Evolutionary conservation across 2,329 filamentous ascomycete species (phyloP).

Genomic region (Curvularia lunata): DNA sequence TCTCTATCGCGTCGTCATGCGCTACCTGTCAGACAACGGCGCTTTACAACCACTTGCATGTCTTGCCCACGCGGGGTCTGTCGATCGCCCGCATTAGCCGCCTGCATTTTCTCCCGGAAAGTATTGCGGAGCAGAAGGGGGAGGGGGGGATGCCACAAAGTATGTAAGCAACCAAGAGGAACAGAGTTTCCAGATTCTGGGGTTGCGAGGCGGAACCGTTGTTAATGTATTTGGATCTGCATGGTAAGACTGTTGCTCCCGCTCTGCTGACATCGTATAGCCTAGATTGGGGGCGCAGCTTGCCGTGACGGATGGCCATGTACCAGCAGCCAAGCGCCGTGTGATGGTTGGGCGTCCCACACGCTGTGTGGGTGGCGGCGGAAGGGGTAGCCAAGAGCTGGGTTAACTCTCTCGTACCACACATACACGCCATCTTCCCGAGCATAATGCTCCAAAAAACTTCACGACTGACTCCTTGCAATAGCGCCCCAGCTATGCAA

Average conservation of each 20-base stretch:
- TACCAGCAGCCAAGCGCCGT: constrained; percentile 32
- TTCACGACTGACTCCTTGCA: neutral
- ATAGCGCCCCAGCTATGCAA: neutral
- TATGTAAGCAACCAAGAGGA: constrained; percentile 14
- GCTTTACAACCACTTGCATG: constrained; percentile 16
- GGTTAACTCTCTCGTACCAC: neutral
- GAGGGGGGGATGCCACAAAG: neutral
- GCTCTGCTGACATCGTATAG: constrained; percentile 13
- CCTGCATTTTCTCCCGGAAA: constrained; percentile 33
- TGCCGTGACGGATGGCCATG: constrained; percentile 22
- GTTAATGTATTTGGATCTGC: constrained; percentile 31
- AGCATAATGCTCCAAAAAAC: neutral
- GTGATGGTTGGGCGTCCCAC: constrained; percentile 32
- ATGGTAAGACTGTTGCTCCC: constrained; percentile 17
- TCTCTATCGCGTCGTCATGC: constrained; percentile 21
- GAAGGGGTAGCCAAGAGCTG: constrained; percentile 10
- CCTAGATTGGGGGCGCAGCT: constrained; percentile 29
- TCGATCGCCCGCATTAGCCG: constrained; percentile 40
- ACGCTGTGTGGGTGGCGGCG: constrained; percentile 9
- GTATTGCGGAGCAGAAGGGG: constrained; percentile 20
- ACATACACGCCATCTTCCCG: neutral
- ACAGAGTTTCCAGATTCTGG: constrained; percentile 26
- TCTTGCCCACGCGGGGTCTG: constrained; percentile 26
- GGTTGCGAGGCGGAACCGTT: constrained; percentile 34
- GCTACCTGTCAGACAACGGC: constrained; percentile 31